Evolutionary conservation across 305 asterid genomes (phyloP).

Genomic region (Ajuga reptans): DNA sequence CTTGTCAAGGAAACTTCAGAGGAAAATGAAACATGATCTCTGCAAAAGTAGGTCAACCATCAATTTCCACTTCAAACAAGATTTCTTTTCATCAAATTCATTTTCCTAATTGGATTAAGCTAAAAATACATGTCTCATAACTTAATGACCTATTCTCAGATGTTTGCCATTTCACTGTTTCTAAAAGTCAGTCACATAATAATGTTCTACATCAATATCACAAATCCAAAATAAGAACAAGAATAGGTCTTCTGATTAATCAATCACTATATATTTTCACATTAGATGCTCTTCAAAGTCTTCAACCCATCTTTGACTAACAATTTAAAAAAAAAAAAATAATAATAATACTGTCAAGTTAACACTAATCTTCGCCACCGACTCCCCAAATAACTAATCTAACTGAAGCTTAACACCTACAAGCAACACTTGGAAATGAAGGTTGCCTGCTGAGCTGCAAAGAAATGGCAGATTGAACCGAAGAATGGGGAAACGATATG

Average conservation of each 20-base stretch:
- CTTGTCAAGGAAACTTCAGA: background rate
- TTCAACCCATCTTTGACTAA: slow-evolving; percentile 23
- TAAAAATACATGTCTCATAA: background rate
- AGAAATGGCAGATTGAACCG: slow-evolving; percentile 22
- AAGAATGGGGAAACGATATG: background rate
- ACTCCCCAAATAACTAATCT: slow-evolving; percentile 15
- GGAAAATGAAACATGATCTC: background rate
- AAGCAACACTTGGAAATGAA: background rate
- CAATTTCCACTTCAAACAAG: slow-evolving; percentile 18
- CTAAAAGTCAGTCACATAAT: background rate
- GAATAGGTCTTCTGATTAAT: slow-evolving; percentile 15
- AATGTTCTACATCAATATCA: slow-evolving; percentile 8
- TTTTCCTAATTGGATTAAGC: slow-evolving; percentile 7
- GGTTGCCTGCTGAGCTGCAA: slow-evolving; percentile 2
- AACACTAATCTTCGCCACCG: slow-evolving; percentile 14
- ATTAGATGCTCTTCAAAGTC: slow-evolving; percentile 23
- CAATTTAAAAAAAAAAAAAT: background rate
- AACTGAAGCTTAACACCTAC: slow-evolving; percentile 13
- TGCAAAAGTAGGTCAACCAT: slow-evolving; percentile 19
- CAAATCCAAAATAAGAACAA: slow-evolving; percentile 13
- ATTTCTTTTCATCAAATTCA: background rate
- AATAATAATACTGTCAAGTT: slow-evolving; percentile 18
- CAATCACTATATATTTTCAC: slow-evolving; percentile 13
- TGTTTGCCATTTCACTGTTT: slow-evolving; percentile 4
- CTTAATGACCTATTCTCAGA: slow-evolving; percentile 4